Evolutionary conservation across 257 asterid genomes (phyloP).

Genomic region (Petrea volubilis): DNA sequence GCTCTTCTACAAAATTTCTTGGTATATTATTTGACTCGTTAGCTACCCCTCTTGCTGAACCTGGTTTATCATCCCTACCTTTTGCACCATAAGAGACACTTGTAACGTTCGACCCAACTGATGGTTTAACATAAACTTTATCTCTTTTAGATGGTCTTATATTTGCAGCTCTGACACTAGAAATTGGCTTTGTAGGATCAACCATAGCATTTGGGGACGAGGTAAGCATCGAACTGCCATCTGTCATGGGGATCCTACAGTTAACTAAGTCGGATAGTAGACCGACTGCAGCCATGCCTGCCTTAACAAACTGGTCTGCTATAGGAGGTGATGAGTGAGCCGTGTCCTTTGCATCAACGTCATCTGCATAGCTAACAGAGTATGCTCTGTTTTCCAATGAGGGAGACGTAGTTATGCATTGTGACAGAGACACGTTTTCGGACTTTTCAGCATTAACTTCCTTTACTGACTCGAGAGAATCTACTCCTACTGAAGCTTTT

Average conservation of each 20-base stretch:
- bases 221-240: slow-evolving; percentile 45
- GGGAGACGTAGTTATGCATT: slow-evolving; percentile 32
- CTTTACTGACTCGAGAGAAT: slow-evolving; percentile 47
- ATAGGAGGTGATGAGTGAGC: slow-evolving; percentile 57
- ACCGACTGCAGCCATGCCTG: slow-evolving; percentile 85
- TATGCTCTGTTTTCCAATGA: slow-evolving; percentile 30
- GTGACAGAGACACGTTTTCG: slow-evolving; percentile 33
- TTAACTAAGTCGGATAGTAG: slow-evolving; percentile 82
- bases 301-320: slow-evolving; percentile 76
- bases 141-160: slow-evolving; percentile 45
- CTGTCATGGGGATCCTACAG: slow-evolving; percentile 62
- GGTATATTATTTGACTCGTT: slow-evolving; percentile 32
- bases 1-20: slow-evolving; percentile 33
- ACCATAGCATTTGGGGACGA: slow-evolving; percentile 43
- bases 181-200: slow-evolving; percentile 49
- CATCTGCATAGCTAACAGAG: slow-evolving; percentile 48
- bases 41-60: slow-evolving; percentile 32
- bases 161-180: slow-evolving; percentile 41
- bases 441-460: slow-evolving; percentile 37
- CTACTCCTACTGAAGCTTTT: slow-evolving; percentile 51
- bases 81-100: slow-evolving; percentile 28
- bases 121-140: slow-evolving; percentile 39
- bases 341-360: slow-evolving; percentile 28
- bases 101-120: slow-evolving; percentile 35
- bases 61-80: slow-evolving; percentile 41